Evolutionary conservation across 306 rosid species (phyloP), one percentile per base, ranked within the genome.

Genomic region (Vachellia collinsii): DNA sequence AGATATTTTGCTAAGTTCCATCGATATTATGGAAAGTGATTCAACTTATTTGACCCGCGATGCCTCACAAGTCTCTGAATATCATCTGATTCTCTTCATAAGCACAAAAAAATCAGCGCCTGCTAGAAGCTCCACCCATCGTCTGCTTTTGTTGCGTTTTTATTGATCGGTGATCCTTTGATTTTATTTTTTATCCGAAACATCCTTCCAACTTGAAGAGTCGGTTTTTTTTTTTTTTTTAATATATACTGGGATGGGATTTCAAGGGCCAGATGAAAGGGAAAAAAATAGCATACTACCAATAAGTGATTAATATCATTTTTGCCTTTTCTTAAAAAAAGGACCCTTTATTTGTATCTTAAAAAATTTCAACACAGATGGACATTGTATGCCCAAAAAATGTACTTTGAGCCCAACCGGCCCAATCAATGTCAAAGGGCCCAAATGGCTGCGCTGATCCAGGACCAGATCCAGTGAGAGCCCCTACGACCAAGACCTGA

Each of bases 1-100:
- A 80, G 79, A 80, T 80, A 65, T 74, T 80, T 72, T 74, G 25
- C 34, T 7, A 6, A 44, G 19, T 14, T 9, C 17, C 3, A 63
- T 71, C 7, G 19, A 7, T 3, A 36, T 46, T 12, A 10, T 71
- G 72, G 42, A 56, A 70, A 59, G 64, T 7, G 22, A 3, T 9
- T 1, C 72, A 51, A 46, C 48, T 16, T 34, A 62, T 76, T 76
- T 75, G 56, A 22, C n/a, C 38, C 54, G 13, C 1, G 14, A 11
- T 48, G 54, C 54, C 16, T 48, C 54, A 19, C 3, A 12, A n/a
- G 12, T 9, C 19, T 1, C 34, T 29, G 34, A 0, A 29, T 29
- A 4, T 25, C 56, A 4, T 50, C n/a, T 16, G n/a, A 50, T 4
- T 11, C 22, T 7, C 17, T 51, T 1, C 22, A 51, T 51, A 51